These are phyloP conservation scores for Nepenthes mirabilis DNA, from an alignment of 148 eudicot genomes.

Conservation along the genomic window DNA sequence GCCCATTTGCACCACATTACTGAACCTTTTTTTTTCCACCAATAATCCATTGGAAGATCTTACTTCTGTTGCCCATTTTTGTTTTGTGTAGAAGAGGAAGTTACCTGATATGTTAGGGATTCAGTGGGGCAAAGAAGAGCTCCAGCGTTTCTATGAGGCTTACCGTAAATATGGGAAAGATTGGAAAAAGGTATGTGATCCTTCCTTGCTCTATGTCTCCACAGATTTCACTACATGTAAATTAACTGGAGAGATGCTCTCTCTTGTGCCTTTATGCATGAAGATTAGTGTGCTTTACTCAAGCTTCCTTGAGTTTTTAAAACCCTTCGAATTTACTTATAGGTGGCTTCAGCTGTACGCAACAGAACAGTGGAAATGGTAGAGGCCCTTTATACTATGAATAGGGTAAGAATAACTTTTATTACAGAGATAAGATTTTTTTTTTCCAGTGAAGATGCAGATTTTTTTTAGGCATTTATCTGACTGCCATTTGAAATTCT, in stretches of 20 bases:
- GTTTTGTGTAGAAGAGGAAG: constrained; percentile 67
- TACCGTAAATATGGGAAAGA: constrained; percentile 93
- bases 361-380: constrained; percentile 77
- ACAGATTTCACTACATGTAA: not conserved
- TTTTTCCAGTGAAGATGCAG: not conserved
- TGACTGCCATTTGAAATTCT: not conserved
- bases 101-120: constrained; percentile 85
- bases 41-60: not conserved
- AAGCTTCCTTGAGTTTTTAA: not conserved
- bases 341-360: constrained; percentile 74
- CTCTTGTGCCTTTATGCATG: constrained; percentile 1
- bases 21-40: too few species aligned
- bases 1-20: too few species aligned
- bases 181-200: constrained; percentile 71
- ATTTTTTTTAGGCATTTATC: not conserved
- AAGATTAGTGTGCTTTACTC: not conserved
- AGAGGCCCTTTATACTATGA: constrained; percentile 95
- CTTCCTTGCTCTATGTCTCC: not conserved
- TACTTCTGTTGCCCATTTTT: constrained; percentile 1
- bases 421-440: not conserved
- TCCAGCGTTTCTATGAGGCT: constrained; percentile 81
- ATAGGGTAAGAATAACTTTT: constrained; percentile 48
- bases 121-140: constrained; percentile 86
- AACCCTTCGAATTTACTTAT: constrained; percentile 11
- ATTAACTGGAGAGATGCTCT: not conserved